Conservation (phyloP, 176 grass and related monocot species). For the Pontederia crassipes region DNA sequence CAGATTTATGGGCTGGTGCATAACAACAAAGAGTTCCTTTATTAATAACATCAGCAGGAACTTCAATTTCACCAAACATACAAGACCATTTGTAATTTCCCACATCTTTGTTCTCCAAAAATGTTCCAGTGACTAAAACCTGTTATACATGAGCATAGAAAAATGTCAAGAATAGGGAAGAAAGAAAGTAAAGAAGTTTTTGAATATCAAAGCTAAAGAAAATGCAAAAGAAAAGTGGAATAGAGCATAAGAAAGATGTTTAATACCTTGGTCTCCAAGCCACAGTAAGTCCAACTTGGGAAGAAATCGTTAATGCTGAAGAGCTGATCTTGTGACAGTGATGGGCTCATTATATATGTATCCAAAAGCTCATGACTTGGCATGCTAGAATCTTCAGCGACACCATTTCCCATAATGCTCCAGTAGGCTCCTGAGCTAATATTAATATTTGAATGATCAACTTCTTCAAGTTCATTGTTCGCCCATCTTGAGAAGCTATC, state of each 20-base stretch:
- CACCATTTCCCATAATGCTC: slow-evolving; percentile 47
- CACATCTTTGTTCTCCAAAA: slow-evolving; percentile 68
- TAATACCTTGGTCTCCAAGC: slow-evolving; percentile 50
- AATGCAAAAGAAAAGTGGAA: too few relatives aligned
- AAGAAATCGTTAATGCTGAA: slow-evolving; percentile 96
- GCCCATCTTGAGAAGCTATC: slow-evolving; percentile 97
- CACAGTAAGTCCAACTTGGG: slow-evolving; percentile 61
- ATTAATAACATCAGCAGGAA: slow-evolving; percentile 59
- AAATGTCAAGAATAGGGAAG: slow-evolving; percentile 1
- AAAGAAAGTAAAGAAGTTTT: too few relatives aligned
- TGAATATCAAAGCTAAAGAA: too few relatives aligned
- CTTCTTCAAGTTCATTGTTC: slow-evolving; percentile 72
- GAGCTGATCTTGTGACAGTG: slow-evolving; percentile 86
- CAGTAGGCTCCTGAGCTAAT: slow-evolving; percentile 67
- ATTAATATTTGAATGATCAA: slow-evolving; percentile 66
- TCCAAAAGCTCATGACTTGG: slow-evolving; percentile 59
- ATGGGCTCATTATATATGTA: slow-evolving; percentile 67
- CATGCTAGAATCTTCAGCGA: slow-evolving; percentile 48
- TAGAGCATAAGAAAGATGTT: background rate
- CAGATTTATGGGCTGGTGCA: slow-evolving; percentile 62
- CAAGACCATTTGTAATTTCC: slow-evolving; percentile 88
- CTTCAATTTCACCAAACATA: slow-evolving; percentile 97
- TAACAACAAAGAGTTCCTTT: slow-evolving; percentile 76
- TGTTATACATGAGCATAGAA: slow-evolving; percentile 18
- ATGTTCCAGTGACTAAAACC: slow-evolving; percentile 88